Base-by-base conservation (phyloP, 192 early-diverging fungal species). In the Coemansia biformis region DNA sequence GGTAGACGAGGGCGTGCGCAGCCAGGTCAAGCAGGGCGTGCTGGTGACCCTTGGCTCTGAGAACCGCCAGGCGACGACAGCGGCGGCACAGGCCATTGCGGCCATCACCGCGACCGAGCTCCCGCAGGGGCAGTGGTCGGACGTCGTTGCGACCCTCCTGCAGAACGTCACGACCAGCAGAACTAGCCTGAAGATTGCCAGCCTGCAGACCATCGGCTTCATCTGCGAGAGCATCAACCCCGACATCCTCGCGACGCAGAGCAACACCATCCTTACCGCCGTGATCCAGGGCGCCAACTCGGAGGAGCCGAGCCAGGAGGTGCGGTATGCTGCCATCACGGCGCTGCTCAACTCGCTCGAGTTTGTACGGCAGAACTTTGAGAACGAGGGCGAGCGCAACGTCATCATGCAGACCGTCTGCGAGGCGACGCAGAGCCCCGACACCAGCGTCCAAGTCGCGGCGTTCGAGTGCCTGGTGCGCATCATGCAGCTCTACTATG, bases 361-460 rank as follows among this genome's bases (percentile, higher is more conserved):
- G 77, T 99, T 99, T 76, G 86, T 96, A 33, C 76, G 87, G 54
- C 82, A 78, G 23, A 96, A 98, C 76, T 98, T 99, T 78, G 87
- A 90, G 41, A 75, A 85, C 38, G 92, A 93, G 75, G 83, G 80
- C 46, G 95, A 99, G 69, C 83, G 97, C 47, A 98, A 99, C 69
- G 91, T 89, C 45, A 93, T 99, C 39, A 99, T 99, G 97, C 89
- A 93, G 59, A 86, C 94, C 10, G 90, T 99, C 18, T 99, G 97
- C 63, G 93, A 94, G 65, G 90, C 91, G 16, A 96, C 92, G 12
- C 86, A 91, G 70, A 86, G 83, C 59, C 55, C 60, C 28, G 78
- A 84, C 38, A 78, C 66, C 21, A 78, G 81, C 31, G 86, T 97
- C 28, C 85, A 96, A 54, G 83, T 88, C 18, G 80, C 84, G 10